Evolutionary conservation across 2,329 filamentous ascomycete species (phyloP).

Genomic region (Verticillium longisporum): DNA sequence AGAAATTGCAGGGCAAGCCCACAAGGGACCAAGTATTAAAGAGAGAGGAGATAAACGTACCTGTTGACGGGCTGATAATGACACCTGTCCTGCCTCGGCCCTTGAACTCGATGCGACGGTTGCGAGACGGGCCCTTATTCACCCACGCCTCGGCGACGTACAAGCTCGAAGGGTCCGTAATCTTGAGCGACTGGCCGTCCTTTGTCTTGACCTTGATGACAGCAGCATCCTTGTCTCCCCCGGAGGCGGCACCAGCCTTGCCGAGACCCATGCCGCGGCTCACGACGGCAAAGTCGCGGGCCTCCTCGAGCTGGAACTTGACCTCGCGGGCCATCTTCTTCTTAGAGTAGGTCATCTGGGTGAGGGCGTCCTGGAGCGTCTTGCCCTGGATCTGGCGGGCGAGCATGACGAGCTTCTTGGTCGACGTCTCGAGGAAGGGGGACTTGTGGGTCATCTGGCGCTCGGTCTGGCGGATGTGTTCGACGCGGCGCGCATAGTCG

Average conservation of each 20-base stretch:
- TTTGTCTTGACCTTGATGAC: conserved; percentile 58
- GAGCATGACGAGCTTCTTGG: conserved; percentile 86
- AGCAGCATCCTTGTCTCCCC: conserved; percentile 19
- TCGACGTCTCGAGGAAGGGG: conserved; percentile 70
- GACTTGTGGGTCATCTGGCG: conserved; percentile 52
- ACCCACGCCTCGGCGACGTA: conserved; percentile 95
- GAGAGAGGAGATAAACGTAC: conserved; percentile 41
- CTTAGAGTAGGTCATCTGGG: conserved; percentile 92
- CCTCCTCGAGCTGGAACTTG: conserved; percentile 69
- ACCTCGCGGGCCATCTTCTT: conserved; percentile 87
- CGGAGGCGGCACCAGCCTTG: conserved; percentile 24
- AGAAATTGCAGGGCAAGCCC: neutral
- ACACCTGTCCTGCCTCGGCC: conserved; percentile 66
- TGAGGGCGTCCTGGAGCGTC: conserved; percentile 85
- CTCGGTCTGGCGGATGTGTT: conserved; percentile 61
- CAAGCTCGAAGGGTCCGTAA: conserved; percentile 70
- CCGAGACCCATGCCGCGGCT: conserved; percentile 78
- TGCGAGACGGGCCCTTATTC: conserved; percentile 61
- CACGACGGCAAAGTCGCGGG: conserved; percentile 74
- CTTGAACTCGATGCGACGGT: conserved; percentile 57
- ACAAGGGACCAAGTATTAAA: neutral
- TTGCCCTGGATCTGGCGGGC: conserved; percentile 88
- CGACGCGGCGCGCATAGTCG: conserved; percentile 43
- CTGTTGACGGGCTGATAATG: conserved; percentile 65
- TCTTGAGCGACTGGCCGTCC: conserved; percentile 63